Percentiles rank a stretch among this genome's conserved stretches.
phyloP scores from a whole-genome alignment of 768 basidiomycete genomes.

The Gloeophyllum trabeum region DNA sequence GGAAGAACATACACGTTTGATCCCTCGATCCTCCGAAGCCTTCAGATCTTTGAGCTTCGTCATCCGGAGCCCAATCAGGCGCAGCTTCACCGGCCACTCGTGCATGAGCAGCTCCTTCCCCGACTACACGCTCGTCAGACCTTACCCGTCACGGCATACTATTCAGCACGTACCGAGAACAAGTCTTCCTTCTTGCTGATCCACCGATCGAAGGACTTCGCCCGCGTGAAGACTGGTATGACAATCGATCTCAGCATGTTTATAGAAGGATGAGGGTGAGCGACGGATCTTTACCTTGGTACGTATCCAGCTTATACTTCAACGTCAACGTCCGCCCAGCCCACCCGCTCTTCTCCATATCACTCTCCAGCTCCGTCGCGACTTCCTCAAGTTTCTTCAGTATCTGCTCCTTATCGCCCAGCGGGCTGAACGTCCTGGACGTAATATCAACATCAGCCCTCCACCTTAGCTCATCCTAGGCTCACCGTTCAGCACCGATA shows the following conservation, averaged over 20 bases:
- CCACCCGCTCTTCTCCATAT: constrained; percentile 75
- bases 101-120: constrained; percentile 75
- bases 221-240: constrained; percentile 67
- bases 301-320: constrained; percentile 89
- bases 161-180: constrained; percentile 40
- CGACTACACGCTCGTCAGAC: constrained; percentile 28
- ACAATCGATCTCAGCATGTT: not conserved
- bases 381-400: constrained; percentile 72
- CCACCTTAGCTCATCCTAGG: too few relatives aligned
- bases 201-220: constrained; percentile 69
- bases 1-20: constrained; percentile 50
- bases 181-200: constrained; percentile 68
- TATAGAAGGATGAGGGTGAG: constrained; percentile 1
- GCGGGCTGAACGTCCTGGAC: constrained; percentile 64
- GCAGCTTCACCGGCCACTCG: constrained; percentile 68
- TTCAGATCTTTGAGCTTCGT: constrained; percentile 84
- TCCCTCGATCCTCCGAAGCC: constrained; percentile 29
- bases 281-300: constrained; percentile 49
- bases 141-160: not conserved
- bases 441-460: not conserved
- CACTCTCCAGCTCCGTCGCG: constrained; percentile 69
- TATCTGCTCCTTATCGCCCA: constrained; percentile 55
- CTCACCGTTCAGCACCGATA: constrained; percentile 81
- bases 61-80: constrained; percentile 81
- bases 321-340: constrained; percentile 82